Conservation (phyloP, 768 basidiomycete species). For the Mycena leptocephala region DNA sequence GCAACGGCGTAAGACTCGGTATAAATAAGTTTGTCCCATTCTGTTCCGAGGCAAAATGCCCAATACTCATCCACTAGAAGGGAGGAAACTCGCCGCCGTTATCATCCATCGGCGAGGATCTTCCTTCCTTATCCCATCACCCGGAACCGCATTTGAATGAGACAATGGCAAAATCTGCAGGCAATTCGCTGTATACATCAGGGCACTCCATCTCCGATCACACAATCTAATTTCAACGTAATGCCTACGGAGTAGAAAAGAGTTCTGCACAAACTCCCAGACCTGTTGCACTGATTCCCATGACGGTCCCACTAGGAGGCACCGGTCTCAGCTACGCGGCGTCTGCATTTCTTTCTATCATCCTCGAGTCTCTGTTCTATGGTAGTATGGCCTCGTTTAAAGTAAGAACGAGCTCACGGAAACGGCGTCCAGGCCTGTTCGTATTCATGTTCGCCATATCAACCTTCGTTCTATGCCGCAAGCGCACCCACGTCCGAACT, state of each 20-base stretch:
- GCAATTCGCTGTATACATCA: neutral
- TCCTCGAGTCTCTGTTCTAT: neutral
- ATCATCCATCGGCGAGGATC: neutral
- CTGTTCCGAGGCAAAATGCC: neutral
- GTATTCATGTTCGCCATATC: neutral
- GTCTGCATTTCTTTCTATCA: neutral
- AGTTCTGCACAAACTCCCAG: neutral
- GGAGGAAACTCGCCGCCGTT: neutral
- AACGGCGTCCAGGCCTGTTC: neutral
- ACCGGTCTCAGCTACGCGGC: neutral
- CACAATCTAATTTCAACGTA: neutral
- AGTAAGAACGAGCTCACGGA: neutral
- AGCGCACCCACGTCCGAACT: neutral
- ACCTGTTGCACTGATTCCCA: neutral
- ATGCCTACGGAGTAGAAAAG: neutral
- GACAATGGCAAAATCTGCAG: neutral
- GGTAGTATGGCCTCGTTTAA: neutral
- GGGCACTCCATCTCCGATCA: neutral
- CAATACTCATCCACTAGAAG: neutral
- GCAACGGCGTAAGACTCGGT: neutral
- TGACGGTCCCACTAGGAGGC: neutral
- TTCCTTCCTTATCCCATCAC: neutral
- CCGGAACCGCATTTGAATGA: neutral
- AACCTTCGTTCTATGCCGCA: neutral
- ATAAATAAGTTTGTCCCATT: neutral